Evolutionary conservation across 768 basidiomycete genomes (phyloP).

Genomic region (Cystofilobasidium bisporidii): DNA sequence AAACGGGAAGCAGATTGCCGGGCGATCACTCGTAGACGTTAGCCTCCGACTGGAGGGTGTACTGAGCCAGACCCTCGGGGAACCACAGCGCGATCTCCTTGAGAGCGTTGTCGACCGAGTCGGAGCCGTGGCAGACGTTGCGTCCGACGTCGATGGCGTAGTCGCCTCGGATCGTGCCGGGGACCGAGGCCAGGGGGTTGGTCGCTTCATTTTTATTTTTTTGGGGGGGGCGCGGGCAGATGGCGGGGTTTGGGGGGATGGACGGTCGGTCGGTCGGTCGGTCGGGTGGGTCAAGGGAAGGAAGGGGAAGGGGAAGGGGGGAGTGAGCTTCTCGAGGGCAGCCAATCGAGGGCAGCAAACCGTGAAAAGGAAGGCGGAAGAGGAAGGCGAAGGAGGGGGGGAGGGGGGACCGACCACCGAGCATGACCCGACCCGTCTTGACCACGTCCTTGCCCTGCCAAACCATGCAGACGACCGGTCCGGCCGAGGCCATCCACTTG

Average conservation of each 20-base stretch:
- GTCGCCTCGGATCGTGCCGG: conserved; percentile 93
- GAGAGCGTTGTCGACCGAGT: conserved; percentile 47
- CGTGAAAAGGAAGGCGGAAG: background rate
- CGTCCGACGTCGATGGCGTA: conserved; percentile 52
- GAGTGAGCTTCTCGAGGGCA: too few species aligned
- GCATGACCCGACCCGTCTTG: conserved; percentile 85
- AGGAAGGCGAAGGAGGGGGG: background rate
- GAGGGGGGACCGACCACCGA: conserved; percentile 56
- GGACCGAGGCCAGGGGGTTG: conserved; percentile 81
- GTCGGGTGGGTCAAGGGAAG: too few species aligned
- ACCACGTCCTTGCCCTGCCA: conserved; percentile 67
- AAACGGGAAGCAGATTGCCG: too few species aligned
- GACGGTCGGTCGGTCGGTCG: too few species aligned
- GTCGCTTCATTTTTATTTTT: too few species aligned
- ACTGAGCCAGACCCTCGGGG: conserved; percentile 33
- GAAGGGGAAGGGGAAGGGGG: too few species aligned
- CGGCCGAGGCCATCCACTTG: conserved; percentile 40
- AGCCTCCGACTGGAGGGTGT: conserved; percentile 21
- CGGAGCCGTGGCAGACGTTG: conserved; percentile 42
- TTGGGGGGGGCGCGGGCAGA: too few species aligned
- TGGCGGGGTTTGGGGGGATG: background rate
- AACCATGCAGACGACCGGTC: conserved; percentile 91
- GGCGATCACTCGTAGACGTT: conserved; percentile 29
- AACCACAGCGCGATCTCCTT: conserved; percentile 86
- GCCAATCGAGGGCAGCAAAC: too few species aligned